phyloP scores from a whole-genome alignment of 257 asterid genomes.

The Paulownia fortunei region DNA sequence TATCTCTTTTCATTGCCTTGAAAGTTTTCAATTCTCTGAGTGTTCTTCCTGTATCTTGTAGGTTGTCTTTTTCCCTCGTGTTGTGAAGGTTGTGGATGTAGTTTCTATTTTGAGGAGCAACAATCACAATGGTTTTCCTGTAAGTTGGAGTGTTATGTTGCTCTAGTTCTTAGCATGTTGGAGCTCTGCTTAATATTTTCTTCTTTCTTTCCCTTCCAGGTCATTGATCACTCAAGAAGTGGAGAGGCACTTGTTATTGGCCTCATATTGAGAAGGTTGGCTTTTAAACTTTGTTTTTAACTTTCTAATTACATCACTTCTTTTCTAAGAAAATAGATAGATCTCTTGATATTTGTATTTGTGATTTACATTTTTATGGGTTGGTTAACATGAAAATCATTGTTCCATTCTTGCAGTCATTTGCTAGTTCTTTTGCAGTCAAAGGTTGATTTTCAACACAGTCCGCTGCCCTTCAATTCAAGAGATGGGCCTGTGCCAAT shows the following conservation, averaged over 20 bases:
- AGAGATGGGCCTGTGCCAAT: constrained; percentile 78
- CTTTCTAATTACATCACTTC: not conserved
- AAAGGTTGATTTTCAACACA: constrained; percentile 93
- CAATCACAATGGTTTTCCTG: constrained; percentile 94
- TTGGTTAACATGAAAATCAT: constrained; percentile 22
- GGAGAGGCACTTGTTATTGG: constrained; percentile 98
- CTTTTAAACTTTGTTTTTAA: constrained; percentile 12
- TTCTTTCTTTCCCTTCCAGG: constrained; percentile 50
- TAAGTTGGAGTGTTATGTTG: constrained; percentile 49
- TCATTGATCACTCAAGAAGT: constrained; percentile 83
- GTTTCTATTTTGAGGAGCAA: constrained; percentile 89
- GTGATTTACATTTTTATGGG: not conserved
- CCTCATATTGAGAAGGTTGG: constrained; percentile 85
- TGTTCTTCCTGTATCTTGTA: constrained; percentile 37
- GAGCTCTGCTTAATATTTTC: constrained; percentile 26
- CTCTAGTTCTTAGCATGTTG: constrained; percentile 20
- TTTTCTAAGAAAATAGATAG: not conserved
- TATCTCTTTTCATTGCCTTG: constrained; percentile 6
- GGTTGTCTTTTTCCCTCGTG: constrained; percentile 94
- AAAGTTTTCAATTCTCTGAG: constrained; percentile 23
- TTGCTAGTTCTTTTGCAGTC: constrained; percentile 94
- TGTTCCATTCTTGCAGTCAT: constrained; percentile 68
- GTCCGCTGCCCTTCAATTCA: constrained; percentile 80
- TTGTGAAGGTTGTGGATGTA: constrained; percentile 84
- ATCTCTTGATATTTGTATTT: constrained; percentile 15